Evolutionary conservation across 192 early-diverging fungal species (phyloP), one percentile per base, ranked within the genome.

Genomic region (Entomortierella parvispora): DNA sequence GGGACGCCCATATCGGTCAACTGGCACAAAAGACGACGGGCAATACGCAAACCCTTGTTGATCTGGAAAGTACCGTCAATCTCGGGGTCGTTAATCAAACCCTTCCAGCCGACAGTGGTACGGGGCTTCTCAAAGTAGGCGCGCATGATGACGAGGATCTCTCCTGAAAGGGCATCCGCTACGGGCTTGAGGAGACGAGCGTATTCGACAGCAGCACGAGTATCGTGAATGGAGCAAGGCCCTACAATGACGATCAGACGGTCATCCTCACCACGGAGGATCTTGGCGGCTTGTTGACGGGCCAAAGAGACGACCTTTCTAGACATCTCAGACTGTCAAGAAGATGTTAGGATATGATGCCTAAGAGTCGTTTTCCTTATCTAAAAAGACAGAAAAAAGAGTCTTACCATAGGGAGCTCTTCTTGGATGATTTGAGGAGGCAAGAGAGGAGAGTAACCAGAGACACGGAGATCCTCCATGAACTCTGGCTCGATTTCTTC

Each of bases 91-190:
- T 93, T 93, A 80, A 94, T 94, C 55, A 94, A 80, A 32, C 93
- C 93, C 81, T 92, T 92, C 93, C 91, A 93, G 17, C 92, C 97
- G 51, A 97, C 95, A 10, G 96, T 97, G 2, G 97, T 97, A 64
- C 97, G 85, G 42, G 97, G 97, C 84, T 99, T 99, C 74, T 99
- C 97, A 91, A 99, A 97, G 90, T 99, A 99, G 64, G 92, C 89
- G 33, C 97, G 88, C 97, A 99, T 99, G 55, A 99, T 85, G 63
- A 99, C 92, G 42, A 92, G 79, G 55, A 99, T 72, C 17, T 96
- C 94, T 50, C 88, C 89, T 57, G 88, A 81, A 62, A 90, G 81
- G 55, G 83, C 82, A 44, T 93, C 92, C n/a, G 69, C 71, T 18
- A 79, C 62, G 40, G 67, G 68, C 25, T 71, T 79, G 52, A 79